Percentiles rank a stretch among this genome's conserved stretches.
These are phyloP conservation scores for Ruellia speciosa DNA, from an alignment of 305 asterid genomes.

Conservation along the genomic window DNA sequence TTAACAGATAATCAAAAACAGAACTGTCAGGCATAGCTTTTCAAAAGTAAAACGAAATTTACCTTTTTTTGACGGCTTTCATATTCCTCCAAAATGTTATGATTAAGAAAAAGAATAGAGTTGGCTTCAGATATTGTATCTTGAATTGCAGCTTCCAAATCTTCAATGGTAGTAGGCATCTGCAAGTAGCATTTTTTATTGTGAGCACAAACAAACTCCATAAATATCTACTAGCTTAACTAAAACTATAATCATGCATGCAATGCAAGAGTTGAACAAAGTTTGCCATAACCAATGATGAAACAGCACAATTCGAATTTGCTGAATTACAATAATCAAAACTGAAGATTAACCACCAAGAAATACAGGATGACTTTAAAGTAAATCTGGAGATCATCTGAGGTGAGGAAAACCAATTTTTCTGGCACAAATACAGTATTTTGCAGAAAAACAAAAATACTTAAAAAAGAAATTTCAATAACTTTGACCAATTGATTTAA, in stretches of 20 bases:
- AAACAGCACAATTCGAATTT: constrained; percentile 7
- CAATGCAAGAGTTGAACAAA: constrained; percentile 16
- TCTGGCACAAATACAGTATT: constrained; percentile 10
- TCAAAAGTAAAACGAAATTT: constrained; percentile 12
- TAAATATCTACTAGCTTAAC: background rate
- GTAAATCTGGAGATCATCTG: background rate
- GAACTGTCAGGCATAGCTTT: constrained; percentile 7
- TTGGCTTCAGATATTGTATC: constrained; percentile 83
- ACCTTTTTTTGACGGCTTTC: constrained; percentile 81
- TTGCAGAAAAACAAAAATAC: background rate
- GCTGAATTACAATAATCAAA: constrained; percentile 3
- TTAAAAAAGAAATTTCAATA: background rate
- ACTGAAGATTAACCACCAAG: constrained; percentile 1
- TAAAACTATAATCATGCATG: constrained; percentile 11
- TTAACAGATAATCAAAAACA: background rate
- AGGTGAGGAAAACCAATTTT: background rate
- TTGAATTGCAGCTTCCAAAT: constrained; percentile 76
- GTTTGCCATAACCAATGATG: constrained; percentile 4
- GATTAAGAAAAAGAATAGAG: constrained; percentile 79
- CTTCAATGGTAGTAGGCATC: constrained; percentile 96
- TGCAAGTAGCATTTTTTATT: constrained; percentile 31
- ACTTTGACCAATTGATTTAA: constrained; percentile 5
- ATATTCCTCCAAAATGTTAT: constrained; percentile 85
- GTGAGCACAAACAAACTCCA: constrained; percentile 19
- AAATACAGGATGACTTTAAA: background rate